Percentiles rank a stretch among this genome's conserved stretches.
phyloP scores from a whole-genome alignment of 805 yeast genomes.

The Tanozyma kutaoensis region DNA sequence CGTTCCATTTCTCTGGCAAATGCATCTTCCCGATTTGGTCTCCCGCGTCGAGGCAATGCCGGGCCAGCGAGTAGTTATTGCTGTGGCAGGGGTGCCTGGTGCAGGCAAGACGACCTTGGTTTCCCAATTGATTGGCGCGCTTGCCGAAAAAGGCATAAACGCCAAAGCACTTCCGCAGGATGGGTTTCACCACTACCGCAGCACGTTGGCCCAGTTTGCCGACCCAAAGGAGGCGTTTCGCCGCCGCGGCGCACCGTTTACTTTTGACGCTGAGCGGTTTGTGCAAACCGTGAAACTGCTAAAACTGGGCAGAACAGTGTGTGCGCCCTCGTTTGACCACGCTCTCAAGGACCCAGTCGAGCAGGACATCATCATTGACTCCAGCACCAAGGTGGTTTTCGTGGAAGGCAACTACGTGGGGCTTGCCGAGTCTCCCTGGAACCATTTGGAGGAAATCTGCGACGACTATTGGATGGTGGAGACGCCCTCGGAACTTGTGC shows the following conservation, averaged over 20 bases:
- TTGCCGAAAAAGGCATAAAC: constrained; percentile 6
- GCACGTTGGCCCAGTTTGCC: constrained; percentile 22
- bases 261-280: constrained; percentile 51
- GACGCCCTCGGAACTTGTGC: constrained; percentile 30
- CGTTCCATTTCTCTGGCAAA: no score
- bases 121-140: constrained; percentile 22
- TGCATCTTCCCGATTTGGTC: no score
- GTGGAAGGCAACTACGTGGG: constrained; percentile 70
- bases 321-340: constrained; percentile 68
- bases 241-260: constrained; percentile 75
- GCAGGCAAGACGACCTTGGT: constrained; percentile 74
- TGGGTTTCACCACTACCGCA: constrained; percentile 24
- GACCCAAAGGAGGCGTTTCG: constrained; percentile 45
- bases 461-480: constrained; percentile 39
- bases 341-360: constrained; percentile 57
- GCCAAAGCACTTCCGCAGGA: constrained; percentile 22
- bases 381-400: constrained; percentile 40
- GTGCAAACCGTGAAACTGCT: constrained; percentile 10
- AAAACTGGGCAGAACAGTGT: constrained; percentile 17
- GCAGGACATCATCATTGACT: constrained; percentile 31
- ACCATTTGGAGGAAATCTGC: constrained; percentile 22
- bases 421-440: constrained; percentile 49
- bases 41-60: no score
- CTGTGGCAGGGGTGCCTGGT: constrained; percentile 73
- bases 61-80: constrained; percentile 33